Evolutionary conservation across 164 flowering plant genomes (phyloP).

Genomic region (Berberis vulgaris): DNA sequence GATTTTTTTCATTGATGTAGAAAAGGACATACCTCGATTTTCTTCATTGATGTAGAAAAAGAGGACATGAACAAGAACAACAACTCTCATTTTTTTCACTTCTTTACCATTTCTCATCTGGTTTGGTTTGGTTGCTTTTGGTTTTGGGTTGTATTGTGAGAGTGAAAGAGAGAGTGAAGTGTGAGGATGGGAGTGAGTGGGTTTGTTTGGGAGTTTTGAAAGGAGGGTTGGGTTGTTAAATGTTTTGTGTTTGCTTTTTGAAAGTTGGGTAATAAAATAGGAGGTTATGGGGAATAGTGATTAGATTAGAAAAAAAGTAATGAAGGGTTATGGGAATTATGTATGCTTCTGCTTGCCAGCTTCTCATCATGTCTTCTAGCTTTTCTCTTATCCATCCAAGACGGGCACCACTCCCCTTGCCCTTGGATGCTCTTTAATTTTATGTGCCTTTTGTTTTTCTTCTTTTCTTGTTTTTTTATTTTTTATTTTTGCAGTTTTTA

Average conservation of each 20-base stretch:
- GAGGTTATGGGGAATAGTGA: not conserved
- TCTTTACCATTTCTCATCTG: too few relatives aligned
- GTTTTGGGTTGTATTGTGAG: not conserved
- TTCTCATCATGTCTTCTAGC: constrained; percentile 5
- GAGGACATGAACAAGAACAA: not conserved
- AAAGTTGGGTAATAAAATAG: not conserved
- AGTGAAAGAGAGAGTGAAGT: constrained; percentile 8
- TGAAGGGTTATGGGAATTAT: not conserved
- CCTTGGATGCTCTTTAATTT: not conserved
- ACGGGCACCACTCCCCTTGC: not conserved
- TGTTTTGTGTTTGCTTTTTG: not conserved
- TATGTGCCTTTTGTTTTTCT: not conserved
- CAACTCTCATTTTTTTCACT: constrained; percentile 13
- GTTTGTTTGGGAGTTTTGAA: not conserved
- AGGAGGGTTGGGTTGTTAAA: not conserved
- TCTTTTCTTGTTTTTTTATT: too few relatives aligned
- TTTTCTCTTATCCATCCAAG: constrained; percentile 5
- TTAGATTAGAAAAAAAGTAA: not conserved
- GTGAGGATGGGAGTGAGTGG: not conserved
- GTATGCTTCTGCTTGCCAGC: constrained; percentile 6
- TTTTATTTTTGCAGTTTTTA: too few relatives aligned
- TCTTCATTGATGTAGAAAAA: constrained; percentile 14
- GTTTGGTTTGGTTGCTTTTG: too few relatives aligned
- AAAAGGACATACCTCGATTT: not conserved
- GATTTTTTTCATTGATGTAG: too few relatives aligned